These are phyloP conservation scores for Chytriomyces confervae DNA, from an alignment of 192 early-diverging fungal species.

Conservation along the genomic window DNA sequence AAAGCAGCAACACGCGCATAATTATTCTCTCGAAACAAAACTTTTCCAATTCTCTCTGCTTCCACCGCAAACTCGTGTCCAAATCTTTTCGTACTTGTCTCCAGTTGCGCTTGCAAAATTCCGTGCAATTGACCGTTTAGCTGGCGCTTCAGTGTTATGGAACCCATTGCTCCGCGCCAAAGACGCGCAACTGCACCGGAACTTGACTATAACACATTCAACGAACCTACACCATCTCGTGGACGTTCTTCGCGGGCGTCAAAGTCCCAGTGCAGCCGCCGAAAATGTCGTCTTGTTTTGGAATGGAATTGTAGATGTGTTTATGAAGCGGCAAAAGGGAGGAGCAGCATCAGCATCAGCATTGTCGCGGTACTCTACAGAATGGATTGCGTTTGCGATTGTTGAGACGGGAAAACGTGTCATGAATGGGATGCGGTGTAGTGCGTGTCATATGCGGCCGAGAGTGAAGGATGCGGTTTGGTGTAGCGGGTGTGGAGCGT, in stretches of 20 bases:
- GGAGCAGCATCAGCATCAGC: neutral
- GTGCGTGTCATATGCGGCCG: constrained; percentile 6
- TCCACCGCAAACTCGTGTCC: constrained; percentile 1
- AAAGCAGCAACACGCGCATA: no score
- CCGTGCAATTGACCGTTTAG: constrained; percentile 4
- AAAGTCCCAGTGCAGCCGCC: neutral
- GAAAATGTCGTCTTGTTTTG: constrained; percentile 11
- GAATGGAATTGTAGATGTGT: neutral
- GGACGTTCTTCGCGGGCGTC: constrained; percentile 3
- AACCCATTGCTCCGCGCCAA: neutral
- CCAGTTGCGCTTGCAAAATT: constrained; percentile 10
- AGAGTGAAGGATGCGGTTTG: constrained; percentile 19
- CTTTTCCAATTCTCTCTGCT: constrained; percentile 6
- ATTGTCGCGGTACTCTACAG: neutral
- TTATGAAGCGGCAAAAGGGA: neutral
- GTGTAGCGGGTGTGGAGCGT: constrained; percentile 18
- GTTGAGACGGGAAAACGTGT: constrained; percentile 19
- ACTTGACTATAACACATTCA: neutral
- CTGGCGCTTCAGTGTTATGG: constrained; percentile 10
- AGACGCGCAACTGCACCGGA: neutral
- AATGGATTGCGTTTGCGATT: constrained; percentile 19
- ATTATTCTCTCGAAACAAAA: no score
- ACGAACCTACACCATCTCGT: neutral
- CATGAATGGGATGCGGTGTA: constrained; percentile 27
- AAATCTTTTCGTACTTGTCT: constrained; percentile 1